Conservation (phyloP, 352 stramenopile genomes). For the Poterioochromonas sp. region DNA sequence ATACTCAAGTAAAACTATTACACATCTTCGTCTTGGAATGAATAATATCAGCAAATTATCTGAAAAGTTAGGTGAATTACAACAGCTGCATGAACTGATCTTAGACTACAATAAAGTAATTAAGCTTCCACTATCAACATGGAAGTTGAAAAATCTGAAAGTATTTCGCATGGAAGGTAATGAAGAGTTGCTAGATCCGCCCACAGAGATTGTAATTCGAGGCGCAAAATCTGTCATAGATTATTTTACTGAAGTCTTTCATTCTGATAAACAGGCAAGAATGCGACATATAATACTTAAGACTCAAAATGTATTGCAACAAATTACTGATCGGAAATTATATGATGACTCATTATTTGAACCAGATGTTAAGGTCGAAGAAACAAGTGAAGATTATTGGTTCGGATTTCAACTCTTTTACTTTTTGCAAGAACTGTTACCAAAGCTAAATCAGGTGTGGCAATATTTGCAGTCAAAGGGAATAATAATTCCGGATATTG, state of each 20-base stretch:
- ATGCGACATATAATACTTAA: constrained; percentile 27
- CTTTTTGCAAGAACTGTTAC: constrained; percentile 6
- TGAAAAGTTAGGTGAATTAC: constrained; percentile 17
- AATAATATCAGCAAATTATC: constrained; percentile 19
- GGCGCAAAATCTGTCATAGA: constrained; percentile 3
- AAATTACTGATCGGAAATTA: neutral
- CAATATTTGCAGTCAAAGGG: neutral
- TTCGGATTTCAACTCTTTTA: constrained; percentile 1
- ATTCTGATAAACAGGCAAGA: neutral
- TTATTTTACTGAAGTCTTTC: neutral
- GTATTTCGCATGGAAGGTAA: constrained; percentile 24
- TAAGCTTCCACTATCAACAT: neutral
- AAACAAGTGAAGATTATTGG: neutral
- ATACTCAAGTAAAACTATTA: neutral
- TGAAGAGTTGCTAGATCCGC: neutral
- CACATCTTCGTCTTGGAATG: neutral
- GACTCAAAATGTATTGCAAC: neutral
- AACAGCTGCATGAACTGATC: neutral
- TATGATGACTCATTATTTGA: constrained; percentile 8
- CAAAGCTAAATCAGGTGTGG: neutral
- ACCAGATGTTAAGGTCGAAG: neutral
- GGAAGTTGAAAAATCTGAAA: neutral
- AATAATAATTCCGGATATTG: neutral
- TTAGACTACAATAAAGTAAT: constrained; percentile 22
- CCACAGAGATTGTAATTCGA: neutral